Percentiles rank a stretch among this genome's conserved stretches.
Conservation (phyloP, 495 filamentous ascomycete species). For the Hypoxylon perforatum region DNA sequence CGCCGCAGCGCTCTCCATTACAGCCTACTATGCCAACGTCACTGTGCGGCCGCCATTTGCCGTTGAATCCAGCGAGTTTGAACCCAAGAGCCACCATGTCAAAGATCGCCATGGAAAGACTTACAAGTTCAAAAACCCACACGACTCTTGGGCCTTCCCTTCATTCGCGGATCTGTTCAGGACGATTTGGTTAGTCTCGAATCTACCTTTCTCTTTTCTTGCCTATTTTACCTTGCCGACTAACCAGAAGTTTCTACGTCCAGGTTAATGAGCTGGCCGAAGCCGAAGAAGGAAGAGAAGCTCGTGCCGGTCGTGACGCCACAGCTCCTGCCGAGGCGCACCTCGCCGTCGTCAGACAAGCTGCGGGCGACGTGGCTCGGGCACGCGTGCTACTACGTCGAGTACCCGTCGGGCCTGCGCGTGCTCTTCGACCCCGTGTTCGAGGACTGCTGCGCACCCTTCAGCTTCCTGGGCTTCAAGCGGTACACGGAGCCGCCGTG, state of each 20-base stretch:
- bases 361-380: conserved; percentile 96
- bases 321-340: conserved; percentile 70
- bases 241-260: conserved; percentile 2
- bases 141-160: conserved; percentile 46
- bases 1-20: conserved; percentile 36
- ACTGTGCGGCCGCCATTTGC: conserved; percentile 27
- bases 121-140: conserved; percentile 49
- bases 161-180: neutral
- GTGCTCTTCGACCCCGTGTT: conserved; percentile 98
- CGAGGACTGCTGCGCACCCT: conserved; percentile 84
- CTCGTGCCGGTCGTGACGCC: conserved; percentile 74
- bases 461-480: conserved; percentile 77
- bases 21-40: conserved; percentile 43
- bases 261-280: conserved; percentile 40
- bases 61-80: conserved; percentile 39
- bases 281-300: conserved; percentile 70
- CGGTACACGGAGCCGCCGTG: conserved; percentile 85
- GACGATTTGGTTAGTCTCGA: conserved; percentile 17
- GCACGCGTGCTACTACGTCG: conserved; percentile 93
- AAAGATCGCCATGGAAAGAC: conserved; percentile 47
- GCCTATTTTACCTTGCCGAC: conserved; percentile 1
- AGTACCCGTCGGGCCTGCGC: conserved; percentile 87
- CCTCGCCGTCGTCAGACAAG: conserved; percentile 61
- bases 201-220: neutral
- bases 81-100: conserved; percentile 47